Percentiles rank a stretch among this genome's conserved stretches.
phyloP scores from a whole-genome alignment of 176 grass and related monocot species.

The Triticum timopheevii region DNA sequence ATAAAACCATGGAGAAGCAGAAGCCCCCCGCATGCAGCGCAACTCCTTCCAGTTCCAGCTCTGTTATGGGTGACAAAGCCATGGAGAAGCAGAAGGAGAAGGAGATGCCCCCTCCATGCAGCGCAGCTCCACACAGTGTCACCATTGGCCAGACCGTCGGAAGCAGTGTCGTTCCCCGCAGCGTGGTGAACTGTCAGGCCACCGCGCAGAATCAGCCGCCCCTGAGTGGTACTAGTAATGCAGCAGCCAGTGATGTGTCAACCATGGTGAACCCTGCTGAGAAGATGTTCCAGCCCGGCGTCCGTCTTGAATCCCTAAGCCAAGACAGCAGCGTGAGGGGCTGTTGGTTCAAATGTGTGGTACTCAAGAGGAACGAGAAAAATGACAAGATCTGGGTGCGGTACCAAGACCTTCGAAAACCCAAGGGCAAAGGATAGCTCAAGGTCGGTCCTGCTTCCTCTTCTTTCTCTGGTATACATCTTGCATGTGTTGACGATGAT shows the following conservation, averaged over 20 bases:
- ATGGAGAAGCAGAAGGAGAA: too few species aligned
- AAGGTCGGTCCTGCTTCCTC: slow-evolving; percentile 33
- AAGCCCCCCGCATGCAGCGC: too few species aligned
- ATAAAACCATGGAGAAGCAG: too few species aligned
- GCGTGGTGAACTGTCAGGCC: neutral
- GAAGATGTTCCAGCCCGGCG: slow-evolving; percentile 35
- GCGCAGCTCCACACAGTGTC: too few species aligned
- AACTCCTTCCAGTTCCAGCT: too few species aligned
- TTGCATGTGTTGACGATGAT: neutral
- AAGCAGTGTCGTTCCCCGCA: neutral
- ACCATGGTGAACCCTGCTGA: neutral
- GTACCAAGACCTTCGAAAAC: slow-evolving; percentile 54
- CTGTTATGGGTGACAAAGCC: too few species aligned
- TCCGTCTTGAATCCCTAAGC: slow-evolving; percentile 43
- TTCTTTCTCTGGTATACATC: neutral
- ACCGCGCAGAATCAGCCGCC: neutral
- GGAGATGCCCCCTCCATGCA: too few species aligned
- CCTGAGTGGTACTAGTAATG: neutral
- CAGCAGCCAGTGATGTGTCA: neutral
- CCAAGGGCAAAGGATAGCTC: slow-evolving; percentile 32
- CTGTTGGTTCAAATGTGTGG: slow-evolving; percentile 63
- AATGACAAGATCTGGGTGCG: slow-evolving; percentile 41
- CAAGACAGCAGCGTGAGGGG: slow-evolving; percentile 73
- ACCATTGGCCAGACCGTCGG: neutral
- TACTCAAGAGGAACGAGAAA: slow-evolving; percentile 24